These are phyloP conservation scores for Emmonsia crescens DNA, from an alignment of 2,329 filamentous ascomycete genomes.

Conservation along the genomic window DNA sequence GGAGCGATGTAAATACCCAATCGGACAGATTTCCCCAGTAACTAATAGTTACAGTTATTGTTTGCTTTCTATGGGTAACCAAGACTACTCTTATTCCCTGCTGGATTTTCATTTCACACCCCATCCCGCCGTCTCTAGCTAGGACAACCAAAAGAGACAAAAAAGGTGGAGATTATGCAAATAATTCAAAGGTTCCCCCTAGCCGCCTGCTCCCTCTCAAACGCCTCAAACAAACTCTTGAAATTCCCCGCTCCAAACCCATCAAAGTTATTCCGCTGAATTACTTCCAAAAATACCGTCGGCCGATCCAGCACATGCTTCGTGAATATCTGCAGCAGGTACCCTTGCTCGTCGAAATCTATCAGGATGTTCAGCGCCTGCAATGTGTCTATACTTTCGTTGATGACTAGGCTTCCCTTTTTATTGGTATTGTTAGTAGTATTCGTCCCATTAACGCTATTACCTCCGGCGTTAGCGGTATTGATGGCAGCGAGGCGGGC, in stretches of 20 bases:
- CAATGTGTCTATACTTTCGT: slow-evolving; percentile 66
- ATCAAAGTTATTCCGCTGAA: slow-evolving; percentile 76
- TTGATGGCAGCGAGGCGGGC: slow-evolving; percentile 29
- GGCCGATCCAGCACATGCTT: slow-evolving; percentile 86
- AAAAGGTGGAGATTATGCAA: background rate
- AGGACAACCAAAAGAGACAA: background rate
- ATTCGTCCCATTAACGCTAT: background rate
- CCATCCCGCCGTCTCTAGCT: background rate
- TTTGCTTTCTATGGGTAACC: too few relatives aligned
- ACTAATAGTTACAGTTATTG: too few relatives aligned
- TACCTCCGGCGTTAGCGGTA: background rate
- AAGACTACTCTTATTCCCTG: background rate
- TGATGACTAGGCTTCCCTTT: slow-evolving; percentile 41
- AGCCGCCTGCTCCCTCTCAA: slow-evolving; percentile 76
- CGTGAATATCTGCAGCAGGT: slow-evolving; percentile 61
- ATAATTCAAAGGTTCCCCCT: slow-evolving; percentile 60
- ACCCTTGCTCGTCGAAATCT: slow-evolving; percentile 84
- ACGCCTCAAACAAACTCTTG: slow-evolving; percentile 83
- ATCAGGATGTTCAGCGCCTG: slow-evolving; percentile 71
- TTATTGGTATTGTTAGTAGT: background rate
- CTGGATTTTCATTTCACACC: background rate
- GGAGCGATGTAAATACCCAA: background rate
- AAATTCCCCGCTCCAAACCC: slow-evolving; percentile 91
- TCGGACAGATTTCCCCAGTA: background rate
- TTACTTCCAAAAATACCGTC: slow-evolving; percentile 88